Percentiles rank a stretch among this genome's conserved stretches.
phyloP scores from a whole-genome alignment of 805 yeast species.

The Ogataea populi-albae region DNA sequence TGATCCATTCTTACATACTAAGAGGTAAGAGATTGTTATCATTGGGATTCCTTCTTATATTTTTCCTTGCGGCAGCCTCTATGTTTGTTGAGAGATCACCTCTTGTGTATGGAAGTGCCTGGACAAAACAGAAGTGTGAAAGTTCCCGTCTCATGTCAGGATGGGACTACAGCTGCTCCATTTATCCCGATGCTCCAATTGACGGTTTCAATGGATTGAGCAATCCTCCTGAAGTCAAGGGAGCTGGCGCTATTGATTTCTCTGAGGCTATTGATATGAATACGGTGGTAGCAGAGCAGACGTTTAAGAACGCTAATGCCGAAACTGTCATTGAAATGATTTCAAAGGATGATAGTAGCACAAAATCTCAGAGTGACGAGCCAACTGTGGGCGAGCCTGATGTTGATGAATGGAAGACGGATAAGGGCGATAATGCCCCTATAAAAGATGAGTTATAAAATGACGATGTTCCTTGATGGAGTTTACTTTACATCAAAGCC shows the following conservation, averaged over 20 bases:
- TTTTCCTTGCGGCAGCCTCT: constrained; percentile 48
- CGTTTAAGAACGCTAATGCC: constrained; percentile 2
- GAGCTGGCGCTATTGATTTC: constrained; percentile 13
- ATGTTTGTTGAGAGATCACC: constrained; percentile 67
- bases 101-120: constrained; percentile 69
- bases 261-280: constrained; percentile 13
- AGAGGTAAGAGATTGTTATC: constrained; percentile 42
- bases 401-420: constrained; percentile 12
- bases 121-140: constrained; percentile 72
- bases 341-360: constrained; percentile 10
- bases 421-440: constrained; percentile 1
- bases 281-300: constrained; percentile 3
- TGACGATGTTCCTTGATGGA: too few species aligned
- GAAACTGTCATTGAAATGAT: constrained; percentile 16
- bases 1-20: constrained; percentile 28
- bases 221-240: not conserved
- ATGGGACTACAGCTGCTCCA: constrained; percentile 89
- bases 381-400: constrained; percentile 19
- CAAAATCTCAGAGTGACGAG: constrained; percentile 5
- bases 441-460: constrained; percentile 17
- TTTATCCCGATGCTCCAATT: constrained; percentile 37
- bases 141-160: constrained; percentile 53
- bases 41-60: constrained; percentile 42
- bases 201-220: not conserved
- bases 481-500: too few species aligned